Conservation (phyloP, 108 stramenopile species). For the Parmales sp. region DNA sequence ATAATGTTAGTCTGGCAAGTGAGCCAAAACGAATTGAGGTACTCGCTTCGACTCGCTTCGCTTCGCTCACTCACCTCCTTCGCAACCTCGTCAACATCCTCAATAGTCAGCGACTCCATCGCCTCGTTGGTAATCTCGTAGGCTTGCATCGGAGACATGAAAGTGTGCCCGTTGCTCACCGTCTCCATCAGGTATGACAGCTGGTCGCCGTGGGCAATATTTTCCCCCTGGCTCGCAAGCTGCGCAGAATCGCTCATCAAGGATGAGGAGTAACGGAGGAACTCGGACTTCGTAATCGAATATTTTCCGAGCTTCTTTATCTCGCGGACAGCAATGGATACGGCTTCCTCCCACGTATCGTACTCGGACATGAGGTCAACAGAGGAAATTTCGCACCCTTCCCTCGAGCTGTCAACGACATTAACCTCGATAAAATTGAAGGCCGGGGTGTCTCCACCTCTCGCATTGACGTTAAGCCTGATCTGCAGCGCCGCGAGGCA, state of each 20-base stretch:
- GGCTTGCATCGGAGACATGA: constrained; percentile 87
- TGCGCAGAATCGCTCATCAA: constrained; percentile 86
- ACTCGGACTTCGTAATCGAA: constrained; percentile 80
- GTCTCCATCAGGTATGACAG: constrained; percentile 91
- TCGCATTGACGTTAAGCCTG: constrained; percentile 69
- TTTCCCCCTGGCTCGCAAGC: constrained; percentile 83
- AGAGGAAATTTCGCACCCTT: constrained; percentile 93
- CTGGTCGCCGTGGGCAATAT: constrained; percentile 83
- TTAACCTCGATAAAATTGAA: constrained; percentile 97
- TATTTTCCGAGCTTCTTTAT: constrained; percentile 79
- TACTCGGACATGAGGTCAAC: constrained; percentile 90
- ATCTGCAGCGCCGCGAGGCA: constrained; percentile 89
- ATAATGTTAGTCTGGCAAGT: too few relatives aligned
- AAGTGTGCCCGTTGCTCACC: constrained; percentile 88
- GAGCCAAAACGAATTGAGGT: too few relatives aligned
- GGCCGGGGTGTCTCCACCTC: constrained; percentile 79
- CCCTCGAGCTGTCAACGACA: constrained; percentile 88
- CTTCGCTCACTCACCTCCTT: too few relatives aligned
- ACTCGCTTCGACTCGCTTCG: too few relatives aligned
- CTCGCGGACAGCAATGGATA: constrained; percentile 73
- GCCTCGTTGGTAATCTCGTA: constrained; percentile 75
- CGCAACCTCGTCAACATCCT: constrained; percentile 86
- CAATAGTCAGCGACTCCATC: constrained; percentile 72
- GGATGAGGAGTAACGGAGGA: constrained; percentile 83
- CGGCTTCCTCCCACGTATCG: constrained; percentile 83